Evolutionary conservation across 208 protist genomes (phyloP).

Genomic region (Acanthamoeba triangularis): DNA sequence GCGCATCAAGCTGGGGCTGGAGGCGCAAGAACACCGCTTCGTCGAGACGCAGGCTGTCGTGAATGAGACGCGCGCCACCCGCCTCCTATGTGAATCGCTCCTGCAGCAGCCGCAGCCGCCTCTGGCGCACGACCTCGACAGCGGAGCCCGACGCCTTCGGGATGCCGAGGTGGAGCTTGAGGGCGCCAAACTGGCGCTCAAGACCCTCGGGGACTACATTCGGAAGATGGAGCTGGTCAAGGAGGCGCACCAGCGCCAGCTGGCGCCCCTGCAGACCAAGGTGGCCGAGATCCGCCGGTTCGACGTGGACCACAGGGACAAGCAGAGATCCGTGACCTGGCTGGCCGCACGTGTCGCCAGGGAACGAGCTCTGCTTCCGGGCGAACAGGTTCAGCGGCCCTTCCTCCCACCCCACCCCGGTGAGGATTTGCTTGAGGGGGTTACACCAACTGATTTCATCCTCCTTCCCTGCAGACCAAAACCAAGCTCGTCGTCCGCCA

Average conservation of each 20-base stretch:
- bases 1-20: not conserved
- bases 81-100: not conserved
- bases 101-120: not conserved
- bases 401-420: not conserved
- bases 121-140: not conserved
- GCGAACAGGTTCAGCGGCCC: not conserved
- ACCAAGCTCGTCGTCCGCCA: not conserved
- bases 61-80: not conserved
- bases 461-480: not conserved
- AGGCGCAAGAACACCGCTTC: slow-evolving; percentile 17
- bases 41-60: not conserved
- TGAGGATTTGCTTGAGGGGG: not conserved
- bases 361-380: not conserved
- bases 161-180: not conserved
- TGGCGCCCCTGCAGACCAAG: slow-evolving; percentile 1
- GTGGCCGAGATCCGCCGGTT: not conserved
- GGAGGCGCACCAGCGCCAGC: slow-evolving; percentile 7
- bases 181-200: slow-evolving; percentile 2
- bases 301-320: not conserved
- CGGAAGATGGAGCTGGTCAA: not conserved
- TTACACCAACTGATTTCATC: not conserved
- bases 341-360: slow-evolving; percentile 1
- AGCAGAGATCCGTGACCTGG: not conserved
- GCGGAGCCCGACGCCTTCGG: not conserved
- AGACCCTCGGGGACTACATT: slow-evolving; percentile 1